A percentile compares a stretch with the other conserved stretches of the same genome.
Evolutionary conservation across 352 stramenopile genomes (phyloP).

Genomic region (Phytophthora tentaculata): DNA sequence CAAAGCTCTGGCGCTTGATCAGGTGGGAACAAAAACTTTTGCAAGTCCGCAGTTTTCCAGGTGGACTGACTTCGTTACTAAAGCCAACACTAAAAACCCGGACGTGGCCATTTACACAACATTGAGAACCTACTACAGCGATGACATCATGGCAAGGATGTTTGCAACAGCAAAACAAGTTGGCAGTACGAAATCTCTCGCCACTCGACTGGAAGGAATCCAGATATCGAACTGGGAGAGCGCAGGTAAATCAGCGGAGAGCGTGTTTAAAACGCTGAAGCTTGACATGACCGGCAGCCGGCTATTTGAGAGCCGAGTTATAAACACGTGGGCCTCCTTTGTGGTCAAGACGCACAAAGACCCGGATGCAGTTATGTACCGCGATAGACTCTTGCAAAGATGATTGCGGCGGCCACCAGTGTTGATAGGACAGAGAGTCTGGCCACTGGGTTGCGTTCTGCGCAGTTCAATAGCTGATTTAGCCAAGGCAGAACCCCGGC

Average conservation of each 20-base stretch:
- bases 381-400: constrained; percentile 14
- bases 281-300: not conserved
- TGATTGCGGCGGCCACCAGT: constrained; percentile 6
- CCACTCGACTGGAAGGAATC: constrained; percentile 2
- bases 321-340: not conserved
- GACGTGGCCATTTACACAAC: constrained; percentile 3
- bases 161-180: not conserved
- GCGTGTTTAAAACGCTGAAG: not conserved
- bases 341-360: not conserved
- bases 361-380: not conserved
- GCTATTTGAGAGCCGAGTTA: not conserved
- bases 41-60: constrained; percentile 2
- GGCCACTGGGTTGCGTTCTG: not conserved
- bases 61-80: constrained; percentile 1
- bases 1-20: constrained; percentile 4
- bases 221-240: constrained; percentile 1
- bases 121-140: not conserved
- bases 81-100: constrained; percentile 4
- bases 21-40: not conserved
- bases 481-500: not conserved
- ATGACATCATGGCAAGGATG: constrained; percentile 5
- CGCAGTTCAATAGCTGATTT: constrained; percentile 3
- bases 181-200: not conserved
- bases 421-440: not conserved
- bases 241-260: not conserved